phyloP scores from a whole-genome alignment of 2,329 filamentous ascomycete species.

The Paracoccidioides brasiliensis region DNA sequence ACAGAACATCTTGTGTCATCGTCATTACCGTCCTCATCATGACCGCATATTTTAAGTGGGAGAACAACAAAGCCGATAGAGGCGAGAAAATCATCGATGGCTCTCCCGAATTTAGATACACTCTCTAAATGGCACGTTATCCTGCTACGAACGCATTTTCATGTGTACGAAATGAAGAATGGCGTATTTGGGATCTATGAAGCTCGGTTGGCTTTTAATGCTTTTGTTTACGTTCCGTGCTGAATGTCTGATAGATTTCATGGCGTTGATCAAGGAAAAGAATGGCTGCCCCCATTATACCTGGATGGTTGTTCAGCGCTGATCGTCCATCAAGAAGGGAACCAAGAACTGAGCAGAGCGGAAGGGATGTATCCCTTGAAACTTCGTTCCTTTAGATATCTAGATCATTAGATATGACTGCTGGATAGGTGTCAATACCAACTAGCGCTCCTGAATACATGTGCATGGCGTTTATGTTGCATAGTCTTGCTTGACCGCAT shows the following conservation, averaged over 20 bases:
- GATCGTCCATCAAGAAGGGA: too few species aligned
- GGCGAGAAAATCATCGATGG: slow-evolving; percentile 5
- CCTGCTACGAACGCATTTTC: not conserved
- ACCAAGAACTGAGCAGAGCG: too few species aligned
- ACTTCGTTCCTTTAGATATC: too few species aligned
- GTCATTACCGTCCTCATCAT: not conserved
- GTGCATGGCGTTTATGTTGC: too few species aligned
- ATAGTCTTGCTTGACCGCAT: too few species aligned
- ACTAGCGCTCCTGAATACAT: too few species aligned
- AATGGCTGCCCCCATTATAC: not conserved
- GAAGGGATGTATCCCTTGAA: too few species aligned
- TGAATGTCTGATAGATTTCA: not conserved
- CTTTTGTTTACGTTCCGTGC: not conserved
- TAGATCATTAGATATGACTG: too few species aligned
- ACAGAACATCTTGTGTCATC: not conserved
- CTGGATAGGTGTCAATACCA: too few species aligned
- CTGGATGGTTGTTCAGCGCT: too few species aligned
- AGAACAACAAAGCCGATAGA: slow-evolving; percentile 6
- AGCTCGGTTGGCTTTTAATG: not conserved
- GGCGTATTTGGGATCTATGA: not conserved
- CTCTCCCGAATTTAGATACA: slow-evolving; percentile 5
- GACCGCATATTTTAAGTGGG: slow-evolving; percentile 3
- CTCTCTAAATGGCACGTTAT: not conserved
- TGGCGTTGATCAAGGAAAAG: not conserved
- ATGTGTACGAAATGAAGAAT: not conserved